A percentile compares a stretch with the other conserved stretches of the same genome.
Conservation (phyloP, 2,329 filamentous ascomycete species). For the Fusarium incarnatum region DNA sequence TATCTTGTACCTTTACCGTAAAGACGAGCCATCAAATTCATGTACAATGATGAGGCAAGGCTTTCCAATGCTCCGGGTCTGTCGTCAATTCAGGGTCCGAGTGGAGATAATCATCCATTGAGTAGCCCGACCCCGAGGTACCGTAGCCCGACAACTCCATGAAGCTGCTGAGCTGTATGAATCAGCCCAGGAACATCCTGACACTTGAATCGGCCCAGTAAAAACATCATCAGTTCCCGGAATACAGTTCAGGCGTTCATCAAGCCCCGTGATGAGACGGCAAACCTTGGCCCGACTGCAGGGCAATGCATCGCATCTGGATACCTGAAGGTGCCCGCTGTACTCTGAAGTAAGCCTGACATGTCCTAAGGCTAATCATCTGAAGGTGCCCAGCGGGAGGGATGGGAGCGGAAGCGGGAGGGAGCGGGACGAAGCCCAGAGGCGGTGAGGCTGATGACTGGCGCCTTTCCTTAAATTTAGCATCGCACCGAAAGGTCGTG, state of each 20-base stretch:
- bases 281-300: conserved; percentile 16
- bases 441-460: conserved; percentile 46
- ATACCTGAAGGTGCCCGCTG: conserved; percentile 10
- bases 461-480: conserved; percentile 22
- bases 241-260: conserved; percentile 21
- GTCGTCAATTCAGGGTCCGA: conserved; percentile 32
- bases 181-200: conserved; percentile 34
- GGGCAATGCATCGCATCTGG: conserved; percentile 6
- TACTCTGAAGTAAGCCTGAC: conserved; percentile 32
- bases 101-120: conserved; percentile 23
- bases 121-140: background rate
- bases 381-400: conserved; percentile 43
- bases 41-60: conserved; percentile 25
- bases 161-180: conserved; percentile 8
- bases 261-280: conserved; percentile 27
- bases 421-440: conserved; percentile 47
- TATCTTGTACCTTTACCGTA: conserved; percentile 6
- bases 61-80: conserved; percentile 18
- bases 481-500: conserved; percentile 12
- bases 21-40: conserved; percentile 20
- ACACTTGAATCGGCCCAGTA: conserved; percentile 23
- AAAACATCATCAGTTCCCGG: conserved; percentile 24
- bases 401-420: conserved; percentile 43
- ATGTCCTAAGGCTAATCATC: background rate
- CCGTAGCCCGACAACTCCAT: conserved; percentile 8